Evolutionary conservation across 2,329 filamentous ascomycete species (phyloP).

Genomic region (Fonsecaea nubica): DNA sequence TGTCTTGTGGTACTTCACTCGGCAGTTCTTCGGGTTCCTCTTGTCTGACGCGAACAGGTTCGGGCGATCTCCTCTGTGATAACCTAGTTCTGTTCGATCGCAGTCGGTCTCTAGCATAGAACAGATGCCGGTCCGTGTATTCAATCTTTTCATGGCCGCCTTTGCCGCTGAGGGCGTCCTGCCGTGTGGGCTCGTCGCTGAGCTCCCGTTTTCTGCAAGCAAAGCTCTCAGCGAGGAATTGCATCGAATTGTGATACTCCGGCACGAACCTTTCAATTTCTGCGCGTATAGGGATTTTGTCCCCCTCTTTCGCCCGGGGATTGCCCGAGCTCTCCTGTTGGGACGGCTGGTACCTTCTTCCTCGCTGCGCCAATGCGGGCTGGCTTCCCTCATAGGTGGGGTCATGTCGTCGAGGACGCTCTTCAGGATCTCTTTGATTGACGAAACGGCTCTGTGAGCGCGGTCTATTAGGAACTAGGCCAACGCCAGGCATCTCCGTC

Average conservation of each 20-base stretch:
- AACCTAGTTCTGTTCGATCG: not conserved
- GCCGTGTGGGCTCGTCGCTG: not conserved
- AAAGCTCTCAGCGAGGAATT: slow-evolving; percentile 5
- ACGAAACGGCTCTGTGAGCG: not conserved
- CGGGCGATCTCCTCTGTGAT: not conserved
- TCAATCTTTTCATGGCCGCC: not conserved
- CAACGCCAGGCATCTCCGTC: not conserved
- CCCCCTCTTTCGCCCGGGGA: not conserved
- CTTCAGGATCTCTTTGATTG: not conserved
- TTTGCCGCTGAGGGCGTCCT: not conserved
- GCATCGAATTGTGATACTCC: not conserved
- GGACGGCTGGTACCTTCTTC: not conserved
- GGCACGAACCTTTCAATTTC: not conserved
- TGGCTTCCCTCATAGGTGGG: not conserved
- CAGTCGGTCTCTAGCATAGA: not conserved
- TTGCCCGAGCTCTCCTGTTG: not conserved
- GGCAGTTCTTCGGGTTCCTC: not conserved
- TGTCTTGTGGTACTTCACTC: not conserved
- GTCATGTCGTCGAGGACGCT: not conserved
- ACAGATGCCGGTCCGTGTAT: not conserved
- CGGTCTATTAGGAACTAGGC: not conserved
- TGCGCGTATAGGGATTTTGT: not conserved
- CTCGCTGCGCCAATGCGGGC: not conserved
- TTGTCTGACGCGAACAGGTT: not conserved
- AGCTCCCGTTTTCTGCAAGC: not conserved